Evolutionary conservation across 345 rosid genomes (phyloP), one percentile per base, ranked within the genome.

Genomic region (Gossypium turneri): DNA sequence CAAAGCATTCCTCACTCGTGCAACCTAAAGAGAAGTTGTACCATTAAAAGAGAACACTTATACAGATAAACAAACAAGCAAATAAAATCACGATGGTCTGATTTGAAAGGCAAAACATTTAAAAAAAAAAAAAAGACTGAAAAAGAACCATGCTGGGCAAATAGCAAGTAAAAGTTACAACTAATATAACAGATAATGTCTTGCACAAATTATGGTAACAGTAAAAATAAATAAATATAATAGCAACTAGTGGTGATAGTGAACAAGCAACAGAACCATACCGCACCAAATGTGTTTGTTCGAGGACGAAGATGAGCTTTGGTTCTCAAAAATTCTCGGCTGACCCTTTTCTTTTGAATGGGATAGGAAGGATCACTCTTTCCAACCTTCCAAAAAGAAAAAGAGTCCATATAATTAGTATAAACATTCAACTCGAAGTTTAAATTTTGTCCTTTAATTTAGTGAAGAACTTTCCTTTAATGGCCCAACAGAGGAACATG

Each of bases 251-350:
- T 72, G 52, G 67, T 44, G 57, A 41, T 22, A 70, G 15, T 8
- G 44, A 66, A 69, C 41, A 51, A 60, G 57, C 34, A 57, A 73
- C 57, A 67, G 64, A 76, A 79, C 24, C 91, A 22, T 87, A 93
- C 99, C 16, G 98, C 98, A 63, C 98, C 88, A 85, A 93, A 95
- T 15, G 99, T 93, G 80, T 95, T 93, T 68, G 97, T 90, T 85
- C 98, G 89, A 20, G 99, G 96, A 76, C 98, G 98, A 72, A 95
- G 89, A 89, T 93, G 98, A 84, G 99, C 98, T 84, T 91, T 91
- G 75, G 93, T 90, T 83, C 98, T 90, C 87, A 95, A 84, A 81
- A 91, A 91, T 76, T 95, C 99, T 75, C 92, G 85, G 86, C 97
- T 88, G 47, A 88, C 94, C 74, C 97, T 86, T 82, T 95, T 95